Percentiles rank a stretch among this genome's conserved stretches.
Evolutionary conservation across 2,329 filamentous ascomycete genomes (phyloP).

Genomic region (Trichoderma sp.): DNA sequence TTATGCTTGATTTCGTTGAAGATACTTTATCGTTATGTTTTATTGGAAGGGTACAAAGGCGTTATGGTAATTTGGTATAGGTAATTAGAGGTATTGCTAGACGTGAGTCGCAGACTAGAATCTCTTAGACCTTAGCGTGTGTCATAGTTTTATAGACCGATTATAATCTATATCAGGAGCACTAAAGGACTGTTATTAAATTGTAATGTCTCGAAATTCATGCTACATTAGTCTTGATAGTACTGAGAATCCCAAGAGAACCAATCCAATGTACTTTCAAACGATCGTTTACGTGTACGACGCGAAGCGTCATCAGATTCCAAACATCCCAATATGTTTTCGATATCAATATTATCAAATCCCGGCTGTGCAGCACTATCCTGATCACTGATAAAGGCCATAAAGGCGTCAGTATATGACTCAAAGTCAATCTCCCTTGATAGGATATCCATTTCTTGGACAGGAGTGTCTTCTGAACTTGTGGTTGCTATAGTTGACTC

Average conservation of each 20-base stretch:
- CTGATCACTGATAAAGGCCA: slow-evolving; percentile 9
- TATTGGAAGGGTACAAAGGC: not conserved
- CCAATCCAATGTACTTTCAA: slow-evolving; percentile 5
- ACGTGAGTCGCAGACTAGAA: not conserved
- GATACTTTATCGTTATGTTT: not conserved
- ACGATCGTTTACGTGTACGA: slow-evolving; percentile 8
- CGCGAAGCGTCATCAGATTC: not conserved
- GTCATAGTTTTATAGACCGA: not conserved
- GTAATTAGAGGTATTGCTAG: not conserved
- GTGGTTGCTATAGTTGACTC: not conserved
- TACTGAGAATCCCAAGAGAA: slow-evolving; percentile 15
- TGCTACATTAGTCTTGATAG: not conserved
- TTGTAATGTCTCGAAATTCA: not conserved
- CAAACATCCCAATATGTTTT: not conserved
- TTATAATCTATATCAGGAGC: not conserved
- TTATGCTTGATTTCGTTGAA: accelerated
- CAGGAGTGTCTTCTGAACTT: not conserved
- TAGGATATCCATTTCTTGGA: not conserved
- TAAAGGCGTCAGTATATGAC: slow-evolving; percentile 2
- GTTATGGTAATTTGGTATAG: not conserved
- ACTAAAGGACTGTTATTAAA: not conserved
- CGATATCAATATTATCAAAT: slow-evolving; percentile 1
- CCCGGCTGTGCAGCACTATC: not conserved
- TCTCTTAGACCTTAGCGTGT: not conserved
- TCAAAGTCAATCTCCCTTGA: not conserved